A percentile compares a stretch with the other conserved stretches of the same genome.
These are phyloP conservation scores for Paecilomyces niveus DNA, from an alignment of 2,329 filamentous ascomycete genomes.

Conservation along the genomic window DNA sequence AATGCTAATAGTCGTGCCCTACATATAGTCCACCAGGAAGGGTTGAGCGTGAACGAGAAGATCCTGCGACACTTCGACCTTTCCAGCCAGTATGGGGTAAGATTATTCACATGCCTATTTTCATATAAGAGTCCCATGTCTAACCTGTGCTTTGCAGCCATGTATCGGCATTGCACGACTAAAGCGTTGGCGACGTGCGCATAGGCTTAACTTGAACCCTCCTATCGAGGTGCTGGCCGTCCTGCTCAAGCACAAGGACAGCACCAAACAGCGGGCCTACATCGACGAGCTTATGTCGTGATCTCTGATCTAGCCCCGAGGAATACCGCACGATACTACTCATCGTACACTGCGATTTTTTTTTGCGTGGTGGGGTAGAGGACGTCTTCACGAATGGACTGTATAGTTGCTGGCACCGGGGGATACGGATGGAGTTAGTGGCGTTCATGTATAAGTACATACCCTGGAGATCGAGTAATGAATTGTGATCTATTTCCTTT, in stretches of 20 bases:
- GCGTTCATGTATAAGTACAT: not conserved
- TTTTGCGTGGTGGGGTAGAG: not conserved
- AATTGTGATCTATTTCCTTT: not conserved
- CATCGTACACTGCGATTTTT: not conserved
- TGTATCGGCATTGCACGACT: slow-evolving; percentile 76
- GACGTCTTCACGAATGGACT: not conserved
- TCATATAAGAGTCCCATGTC: slow-evolving; percentile 1
- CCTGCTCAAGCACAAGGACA: slow-evolving; percentile 53
- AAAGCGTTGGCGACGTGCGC: slow-evolving; percentile 81
- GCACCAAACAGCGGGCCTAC: slow-evolving; percentile 58
- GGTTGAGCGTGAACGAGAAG: slow-evolving; percentile 68
- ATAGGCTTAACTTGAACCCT: slow-evolving; percentile 73
- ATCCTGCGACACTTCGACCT: slow-evolving; percentile 88
- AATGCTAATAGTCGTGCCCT: slow-evolving; percentile 1
- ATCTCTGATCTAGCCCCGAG: slow-evolving; percentile 1
- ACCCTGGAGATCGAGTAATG: not conserved
- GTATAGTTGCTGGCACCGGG: not conserved
- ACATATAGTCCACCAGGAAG: slow-evolving; percentile 63
- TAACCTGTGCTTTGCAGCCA: slow-evolving; percentile 50
- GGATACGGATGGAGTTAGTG: not conserved
- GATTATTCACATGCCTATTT: slow-evolving; percentile 28
- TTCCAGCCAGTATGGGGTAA: slow-evolving; percentile 82
- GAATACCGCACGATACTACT: not conserved
- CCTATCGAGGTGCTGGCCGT: slow-evolving; percentile 87
- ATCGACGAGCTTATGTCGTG: slow-evolving; percentile 36